These are phyloP conservation scores for Bjerkandera adusta DNA, from an alignment of 1,284 basidiomycete genomes.

Conservation along the genomic window DNA sequence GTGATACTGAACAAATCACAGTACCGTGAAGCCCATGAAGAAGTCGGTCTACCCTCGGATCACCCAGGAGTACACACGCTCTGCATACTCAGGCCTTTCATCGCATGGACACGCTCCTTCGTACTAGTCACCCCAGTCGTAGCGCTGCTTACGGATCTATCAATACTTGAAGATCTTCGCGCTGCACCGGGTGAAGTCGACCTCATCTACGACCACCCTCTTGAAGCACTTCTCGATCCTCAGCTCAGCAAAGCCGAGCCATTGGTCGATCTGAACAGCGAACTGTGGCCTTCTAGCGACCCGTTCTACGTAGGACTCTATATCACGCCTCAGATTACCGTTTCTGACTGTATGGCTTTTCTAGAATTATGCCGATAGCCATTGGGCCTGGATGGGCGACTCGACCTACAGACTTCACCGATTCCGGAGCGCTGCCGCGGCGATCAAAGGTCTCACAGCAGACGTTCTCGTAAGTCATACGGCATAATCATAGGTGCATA, in stretches of 20 bases:
- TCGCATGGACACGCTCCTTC: slow-evolving; percentile 23
- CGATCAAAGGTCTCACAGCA: slow-evolving; percentile 75
- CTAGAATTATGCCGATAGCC: slow-evolving; percentile 53
- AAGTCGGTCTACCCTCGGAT: slow-evolving; percentile 61
- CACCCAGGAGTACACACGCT: slow-evolving; percentile 57
- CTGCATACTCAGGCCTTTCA: slow-evolving; percentile 62
- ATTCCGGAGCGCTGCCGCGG: slow-evolving; percentile 67
- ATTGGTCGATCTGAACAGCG: slow-evolving; percentile 52
- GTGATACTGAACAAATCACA: slow-evolving; percentile 26
- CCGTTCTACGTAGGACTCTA: slow-evolving; percentile 51
- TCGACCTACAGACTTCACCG: slow-evolving; percentile 64
- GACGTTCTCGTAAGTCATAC: slow-evolving; percentile 65
- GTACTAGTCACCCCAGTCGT: slow-evolving; percentile 60
- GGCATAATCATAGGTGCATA: no score
- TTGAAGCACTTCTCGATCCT: slow-evolving; percentile 65
- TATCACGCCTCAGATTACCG: not conserved
- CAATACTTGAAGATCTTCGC: slow-evolving; percentile 45
- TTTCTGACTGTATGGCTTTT: not conserved
- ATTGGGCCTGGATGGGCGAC: slow-evolving; percentile 39
- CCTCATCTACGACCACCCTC: slow-evolving; percentile 71
- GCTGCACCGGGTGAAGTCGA: slow-evolving; percentile 67
- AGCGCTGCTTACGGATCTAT: slow-evolving; percentile 53
- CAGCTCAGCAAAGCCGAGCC: slow-evolving; percentile 37
- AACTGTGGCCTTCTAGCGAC: slow-evolving; percentile 71
- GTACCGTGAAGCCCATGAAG: slow-evolving; percentile 78